phyloP scores from a whole-genome alignment of 345 rosid species.

The Rhizophora apiculata region DNA sequence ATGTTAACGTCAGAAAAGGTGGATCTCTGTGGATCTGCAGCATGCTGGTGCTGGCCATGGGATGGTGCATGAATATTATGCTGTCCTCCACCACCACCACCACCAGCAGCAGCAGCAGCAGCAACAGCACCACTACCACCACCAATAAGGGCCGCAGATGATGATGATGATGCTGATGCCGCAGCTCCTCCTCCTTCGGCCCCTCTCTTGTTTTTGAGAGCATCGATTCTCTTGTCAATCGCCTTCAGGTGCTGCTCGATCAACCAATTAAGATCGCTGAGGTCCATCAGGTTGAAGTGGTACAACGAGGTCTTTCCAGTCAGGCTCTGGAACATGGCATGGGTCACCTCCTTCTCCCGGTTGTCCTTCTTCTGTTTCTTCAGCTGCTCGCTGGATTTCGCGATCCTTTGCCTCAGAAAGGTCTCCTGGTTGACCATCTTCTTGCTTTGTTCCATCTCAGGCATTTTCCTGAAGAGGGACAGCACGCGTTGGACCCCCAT shows the following conservation, averaged over 20 bases:
- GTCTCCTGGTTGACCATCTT: conserved; percentile 14
- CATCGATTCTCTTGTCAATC: background rate
- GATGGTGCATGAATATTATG: background rate
- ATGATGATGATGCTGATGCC: background rate
- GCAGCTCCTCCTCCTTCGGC: background rate
- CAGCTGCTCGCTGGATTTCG: conserved; percentile 8
- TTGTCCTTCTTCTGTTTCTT: conserved; percentile 15
- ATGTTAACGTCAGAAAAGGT: background rate
- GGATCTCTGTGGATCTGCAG: background rate
- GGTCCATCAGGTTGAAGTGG: conserved; percentile 8
- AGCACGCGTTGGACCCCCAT: conserved; percentile 8
- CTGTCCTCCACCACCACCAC: background rate
- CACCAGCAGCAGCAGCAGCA: too few species aligned
- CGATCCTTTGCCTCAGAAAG: conserved; percentile 6
- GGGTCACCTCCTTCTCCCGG: conserved; percentile 12
- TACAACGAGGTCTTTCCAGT: conserved; percentile 1
- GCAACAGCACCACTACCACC: background rate
- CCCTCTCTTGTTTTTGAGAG: background rate
- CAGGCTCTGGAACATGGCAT: conserved; percentile 10
- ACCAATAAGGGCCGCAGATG: background rate
- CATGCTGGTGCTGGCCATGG: too few species aligned
- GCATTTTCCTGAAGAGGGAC: conserved; percentile 6
- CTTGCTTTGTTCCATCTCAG: conserved; percentile 17
- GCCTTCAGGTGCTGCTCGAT: conserved; percentile 8
- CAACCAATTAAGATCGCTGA: conserved; percentile 12